Conservation (phyloP, 306 rosid species). For the Cyamopsis tetragonoloba region DNA sequence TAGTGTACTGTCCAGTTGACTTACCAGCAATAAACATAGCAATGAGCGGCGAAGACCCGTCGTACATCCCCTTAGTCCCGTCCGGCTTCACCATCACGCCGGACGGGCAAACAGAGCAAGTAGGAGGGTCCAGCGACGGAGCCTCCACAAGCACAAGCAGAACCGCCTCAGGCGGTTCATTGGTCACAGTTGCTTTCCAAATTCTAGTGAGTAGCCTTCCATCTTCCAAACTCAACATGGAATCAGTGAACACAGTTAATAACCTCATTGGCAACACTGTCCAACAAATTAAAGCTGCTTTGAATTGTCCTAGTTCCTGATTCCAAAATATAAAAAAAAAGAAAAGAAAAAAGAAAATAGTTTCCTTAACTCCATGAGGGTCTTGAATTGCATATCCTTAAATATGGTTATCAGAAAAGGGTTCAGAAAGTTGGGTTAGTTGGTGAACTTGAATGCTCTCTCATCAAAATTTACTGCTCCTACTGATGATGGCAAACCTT, state of each 20-base stretch:
- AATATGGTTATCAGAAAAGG: slow-evolving; percentile 46
- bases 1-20: slow-evolving; percentile 86
- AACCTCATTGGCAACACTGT: slow-evolving; percentile 76
- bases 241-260: slow-evolving; percentile 84
- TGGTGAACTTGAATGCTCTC: slow-evolving; percentile 71
- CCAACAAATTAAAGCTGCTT: slow-evolving; percentile 82
- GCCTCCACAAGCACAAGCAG: slow-evolving; percentile 57
- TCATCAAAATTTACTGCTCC: slow-evolving; percentile 74
- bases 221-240: slow-evolving; percentile 75
- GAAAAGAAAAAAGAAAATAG: neutral
- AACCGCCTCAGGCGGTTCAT: slow-evolving; percentile 60
- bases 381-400: slow-evolving; percentile 30
- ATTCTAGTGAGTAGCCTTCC: slow-evolving; percentile 82
- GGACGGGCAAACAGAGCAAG: slow-evolving; percentile 46
- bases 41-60: slow-evolving; percentile 92
- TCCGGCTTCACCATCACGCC: slow-evolving; percentile 81
- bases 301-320: slow-evolving; percentile 74
- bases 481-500: slow-evolving; percentile 29
- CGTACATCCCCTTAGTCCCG: slow-evolving; percentile 76
- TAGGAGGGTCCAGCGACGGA: slow-evolving; percentile 37
- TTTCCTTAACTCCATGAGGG: neutral
- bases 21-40: slow-evolving; percentile 78
- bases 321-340: too few species aligned
- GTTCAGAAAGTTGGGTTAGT: slow-evolving; percentile 55
- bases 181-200: slow-evolving; percentile 80